Conservation (phyloP, 495 filamentous ascomycete species). For the Penicillium mononematosum region DNA sequence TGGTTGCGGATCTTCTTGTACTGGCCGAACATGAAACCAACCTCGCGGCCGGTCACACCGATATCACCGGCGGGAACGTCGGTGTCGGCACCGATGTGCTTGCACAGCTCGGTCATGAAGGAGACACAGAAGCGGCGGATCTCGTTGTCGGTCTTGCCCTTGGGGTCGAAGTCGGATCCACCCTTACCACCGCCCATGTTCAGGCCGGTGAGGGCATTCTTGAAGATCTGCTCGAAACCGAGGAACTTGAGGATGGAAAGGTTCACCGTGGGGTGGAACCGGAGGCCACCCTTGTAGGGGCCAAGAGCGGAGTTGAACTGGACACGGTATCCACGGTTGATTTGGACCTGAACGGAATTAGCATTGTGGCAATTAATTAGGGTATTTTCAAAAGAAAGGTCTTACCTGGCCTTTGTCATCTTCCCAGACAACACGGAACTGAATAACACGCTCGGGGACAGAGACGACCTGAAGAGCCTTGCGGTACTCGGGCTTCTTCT, state of each 20-base stretch:
- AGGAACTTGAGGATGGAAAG: slow-evolving; percentile 97
- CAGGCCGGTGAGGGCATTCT: slow-evolving; percentile 97
- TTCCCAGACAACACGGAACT: slow-evolving; percentile 97
- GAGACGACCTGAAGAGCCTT: slow-evolving; percentile 85
- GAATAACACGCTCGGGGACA: slow-evolving; percentile 92
- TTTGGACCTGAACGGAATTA: slow-evolving; percentile 60
- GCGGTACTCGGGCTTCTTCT: slow-evolving; percentile 90
- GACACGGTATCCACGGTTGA: slow-evolving; percentile 96
- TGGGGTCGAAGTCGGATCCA: slow-evolving; percentile 98
- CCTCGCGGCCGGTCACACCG: slow-evolving; percentile 92
- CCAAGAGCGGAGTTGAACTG: slow-evolving; percentile 99
- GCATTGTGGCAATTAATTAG: slow-evolving; percentile 1
- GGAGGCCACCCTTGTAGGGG: slow-evolving; percentile 96
- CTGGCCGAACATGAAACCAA: slow-evolving; percentile 93
- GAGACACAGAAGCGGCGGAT: slow-evolving; percentile 96
- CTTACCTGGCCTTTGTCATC: slow-evolving; percentile 70
- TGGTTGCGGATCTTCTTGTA: slow-evolving; percentile 85
- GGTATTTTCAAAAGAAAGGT: background rate
- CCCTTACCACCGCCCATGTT: slow-evolving; percentile 99
- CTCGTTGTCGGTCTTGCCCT: slow-evolving; percentile 96
- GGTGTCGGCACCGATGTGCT: slow-evolving; percentile 96
- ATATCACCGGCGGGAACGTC: slow-evolving; percentile 85
- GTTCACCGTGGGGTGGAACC: slow-evolving; percentile 96
- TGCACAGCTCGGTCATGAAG: slow-evolving; percentile 93
- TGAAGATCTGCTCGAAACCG: slow-evolving; percentile 99